A percentile compares a stretch with the other conserved stretches of the same genome.
These are phyloP conservation scores for Croton setiger DNA, from an alignment of 441 rosid genomes.

Conservation along the genomic window DNA sequence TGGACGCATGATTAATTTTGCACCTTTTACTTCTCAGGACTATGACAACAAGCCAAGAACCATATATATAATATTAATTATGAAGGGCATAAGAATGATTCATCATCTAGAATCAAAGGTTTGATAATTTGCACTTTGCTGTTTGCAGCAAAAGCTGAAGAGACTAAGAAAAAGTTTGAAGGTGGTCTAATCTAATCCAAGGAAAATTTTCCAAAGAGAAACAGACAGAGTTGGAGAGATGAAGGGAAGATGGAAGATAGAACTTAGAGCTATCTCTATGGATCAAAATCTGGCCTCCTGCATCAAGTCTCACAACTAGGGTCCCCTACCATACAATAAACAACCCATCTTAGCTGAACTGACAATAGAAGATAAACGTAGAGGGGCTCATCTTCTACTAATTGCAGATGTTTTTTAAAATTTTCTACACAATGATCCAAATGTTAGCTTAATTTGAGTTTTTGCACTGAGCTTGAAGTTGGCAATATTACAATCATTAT, in stretches of 20 bases:
- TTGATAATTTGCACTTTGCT: not conserved
- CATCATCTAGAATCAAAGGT: not conserved
- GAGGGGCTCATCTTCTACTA: not conserved
- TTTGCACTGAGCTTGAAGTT: not conserved
- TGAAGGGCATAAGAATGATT: not conserved
- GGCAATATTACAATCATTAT: not conserved
- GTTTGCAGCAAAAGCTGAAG: not conserved
- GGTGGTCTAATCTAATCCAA: not conserved
- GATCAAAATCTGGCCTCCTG: constrained; percentile 14
- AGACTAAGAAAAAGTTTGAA: not conserved
- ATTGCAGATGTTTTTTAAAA: not conserved
- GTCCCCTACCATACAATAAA: not conserved
- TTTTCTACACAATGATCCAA: not conserved
- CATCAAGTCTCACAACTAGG: not conserved
- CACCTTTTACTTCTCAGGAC: not conserved
- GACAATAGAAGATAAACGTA: not conserved
- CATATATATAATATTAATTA: not conserved
- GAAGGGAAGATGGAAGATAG: not conserved
- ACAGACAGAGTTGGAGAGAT: not conserved
- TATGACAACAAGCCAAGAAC: not conserved
- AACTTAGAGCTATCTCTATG: not conserved
- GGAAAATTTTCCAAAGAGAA: not conserved
- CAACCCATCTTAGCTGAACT: not conserved
- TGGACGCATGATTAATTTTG: not conserved
- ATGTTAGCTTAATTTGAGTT: not conserved